phyloP scores from a whole-genome alignment of 1,284 basidiomycete species.

The Tausonia pullulans region DNA sequence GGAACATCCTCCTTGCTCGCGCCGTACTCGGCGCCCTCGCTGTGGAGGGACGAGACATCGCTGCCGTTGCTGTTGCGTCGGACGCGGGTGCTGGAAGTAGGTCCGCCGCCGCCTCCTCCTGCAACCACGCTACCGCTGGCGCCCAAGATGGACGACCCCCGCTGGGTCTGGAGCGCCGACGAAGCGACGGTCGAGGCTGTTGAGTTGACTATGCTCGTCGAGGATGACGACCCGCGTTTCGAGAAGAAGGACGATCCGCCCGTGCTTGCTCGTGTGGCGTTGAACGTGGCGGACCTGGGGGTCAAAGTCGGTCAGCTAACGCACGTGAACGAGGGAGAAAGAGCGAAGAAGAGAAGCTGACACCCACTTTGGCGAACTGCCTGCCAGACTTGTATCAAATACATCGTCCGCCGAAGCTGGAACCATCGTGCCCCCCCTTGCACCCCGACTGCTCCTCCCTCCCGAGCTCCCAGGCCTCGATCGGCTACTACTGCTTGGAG shows the following conservation, averaged over 20 bases:
- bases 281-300: slow-evolving; percentile 9
- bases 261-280: slow-evolving; percentile 9
- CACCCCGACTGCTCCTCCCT: slow-evolving; percentile 43
- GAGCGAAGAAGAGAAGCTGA: not conserved
- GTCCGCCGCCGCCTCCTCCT: no score
- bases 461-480: slow-evolving; percentile 40
- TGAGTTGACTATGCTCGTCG: slow-evolving; percentile 61
- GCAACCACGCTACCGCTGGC: no score
- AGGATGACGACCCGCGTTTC: slow-evolving; percentile 79
- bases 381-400: no score
- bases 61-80: slow-evolving; percentile 69
- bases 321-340: no score
- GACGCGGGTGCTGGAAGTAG: no score
- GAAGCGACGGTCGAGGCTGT: slow-evolving; percentile 49
- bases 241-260: slow-evolving; percentile 14
- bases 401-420: slow-evolving; percentile 8
- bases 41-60: slow-evolving; percentile 63
- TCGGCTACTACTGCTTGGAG: slow-evolving; percentile 57
- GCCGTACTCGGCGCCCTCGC: slow-evolving; percentile 54
- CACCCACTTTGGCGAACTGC: not conserved
- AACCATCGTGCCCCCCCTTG: no score
- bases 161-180: slow-evolving; percentile 54
- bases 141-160: slow-evolving; percentile 54
- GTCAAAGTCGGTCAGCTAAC: not conserved
- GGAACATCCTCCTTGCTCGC: slow-evolving; percentile 57